Evolutionary conservation across 805 yeast species (phyloP).

Genomic region (Pichia pseudocactophila): DNA sequence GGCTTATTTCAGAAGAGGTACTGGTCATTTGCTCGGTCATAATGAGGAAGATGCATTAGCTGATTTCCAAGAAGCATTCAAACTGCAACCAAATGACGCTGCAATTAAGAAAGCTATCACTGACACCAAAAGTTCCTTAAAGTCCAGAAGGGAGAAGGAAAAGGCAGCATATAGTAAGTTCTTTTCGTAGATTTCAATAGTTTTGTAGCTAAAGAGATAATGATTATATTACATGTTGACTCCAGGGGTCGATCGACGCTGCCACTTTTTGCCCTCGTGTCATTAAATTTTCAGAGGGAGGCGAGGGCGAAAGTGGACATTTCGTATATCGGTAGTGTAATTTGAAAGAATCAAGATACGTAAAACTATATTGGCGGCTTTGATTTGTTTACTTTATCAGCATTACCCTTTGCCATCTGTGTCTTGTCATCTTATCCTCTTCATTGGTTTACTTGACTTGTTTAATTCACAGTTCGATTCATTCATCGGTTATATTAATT

Average conservation of each 20-base stretch:
- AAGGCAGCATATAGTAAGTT: conserved; percentile 69
- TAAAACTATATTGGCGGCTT: background rate
- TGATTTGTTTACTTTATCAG: background rate
- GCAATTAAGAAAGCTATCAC: conserved; percentile 58
- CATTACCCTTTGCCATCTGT: conserved; percentile 8
- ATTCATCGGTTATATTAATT: conserved; percentile 3
- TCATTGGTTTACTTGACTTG: conserved; percentile 5
- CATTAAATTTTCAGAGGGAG: background rate
- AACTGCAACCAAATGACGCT: conserved; percentile 58
- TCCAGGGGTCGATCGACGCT: conserved; percentile 1
- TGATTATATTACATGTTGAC: too few species aligned
- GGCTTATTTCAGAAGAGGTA: conserved; percentile 80
- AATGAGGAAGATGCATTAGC: conserved; percentile 63
- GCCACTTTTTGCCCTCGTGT: background rate
- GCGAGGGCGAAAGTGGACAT: background rate
- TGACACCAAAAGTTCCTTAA: conserved; percentile 45
- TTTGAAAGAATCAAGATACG: background rate
- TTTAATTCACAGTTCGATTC: background rate
- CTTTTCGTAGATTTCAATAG: conserved; percentile 38
- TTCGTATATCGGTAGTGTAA: background rate
- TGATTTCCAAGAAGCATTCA: conserved; percentile 58
- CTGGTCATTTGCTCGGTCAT: conserved; percentile 54
- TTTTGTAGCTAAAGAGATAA: too few species aligned
- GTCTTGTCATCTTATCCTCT: conserved; percentile 3
- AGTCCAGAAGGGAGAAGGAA: conserved; percentile 53